Base-by-base conservation (phyloP, 2,329 filamentous ascomycete species). In the Diaporthe capsici region DNA sequence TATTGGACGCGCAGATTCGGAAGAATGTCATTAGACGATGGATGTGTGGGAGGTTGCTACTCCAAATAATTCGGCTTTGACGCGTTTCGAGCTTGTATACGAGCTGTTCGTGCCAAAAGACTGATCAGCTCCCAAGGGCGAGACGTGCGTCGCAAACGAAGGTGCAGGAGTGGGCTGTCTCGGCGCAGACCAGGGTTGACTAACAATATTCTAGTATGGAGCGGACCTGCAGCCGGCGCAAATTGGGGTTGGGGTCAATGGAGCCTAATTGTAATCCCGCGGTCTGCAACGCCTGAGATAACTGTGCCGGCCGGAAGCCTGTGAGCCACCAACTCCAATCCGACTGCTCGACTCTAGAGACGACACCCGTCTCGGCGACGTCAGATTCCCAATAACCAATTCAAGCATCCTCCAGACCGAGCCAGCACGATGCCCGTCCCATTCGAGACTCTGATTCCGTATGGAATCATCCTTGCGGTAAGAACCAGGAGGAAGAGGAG, bases 381-480 rank as follows among this genome's bases (percentile, higher is more conserved):
- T 51, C 47, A 70, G 65, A 70, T 42, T 31, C 65, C 44, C n/a
- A 42, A 39, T n/a, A 42, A 42, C 34, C 49, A 55, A 53, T 55
- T 15, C n/a, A 51, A 55, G 17, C 49, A 22, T 10, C 47, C n/a
- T 22, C 9, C 34, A 53, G 15, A 70, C 49, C 49, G 49, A 39
- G 34, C 49, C 65, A 55, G 17, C 84, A 84, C 81, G 72, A 93
- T 93, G 91, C 89, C 89, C 76, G 85, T 93, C 78, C 91, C 91
- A 65, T 93, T 92, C 85, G 91, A 93, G 84, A 85, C 90, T 68
- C 82, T 93, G 79, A 86, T 93, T 84, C 91, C 91, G 58, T 92
- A 92, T 84, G 91, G 85, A 83, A 92, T 93, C 87, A 90, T 92
- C 83, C 83, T 90, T 80, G 87, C 84, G 81, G 91, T 92, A 88